Percentiles rank a stretch among this genome's conserved stretches.
Conservation (phyloP, 2,329 filamentous ascomycete species). For the Shiraia sp. region DNA sequence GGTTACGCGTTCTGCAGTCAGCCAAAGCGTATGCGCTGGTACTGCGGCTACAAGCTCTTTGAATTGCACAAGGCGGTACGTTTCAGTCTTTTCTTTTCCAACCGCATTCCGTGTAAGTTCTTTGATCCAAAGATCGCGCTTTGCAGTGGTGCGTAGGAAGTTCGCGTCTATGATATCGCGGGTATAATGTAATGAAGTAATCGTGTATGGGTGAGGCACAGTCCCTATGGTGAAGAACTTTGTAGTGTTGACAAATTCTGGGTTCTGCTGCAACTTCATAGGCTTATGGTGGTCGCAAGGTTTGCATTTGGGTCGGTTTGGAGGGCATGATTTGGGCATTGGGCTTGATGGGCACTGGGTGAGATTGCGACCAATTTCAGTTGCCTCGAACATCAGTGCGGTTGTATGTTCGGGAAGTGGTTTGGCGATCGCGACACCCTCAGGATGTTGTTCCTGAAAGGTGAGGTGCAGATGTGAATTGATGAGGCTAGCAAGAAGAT, state of each 20-base stretch:
- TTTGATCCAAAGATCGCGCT: slow-evolving; percentile 78
- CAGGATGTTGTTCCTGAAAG: slow-evolving; percentile 78
- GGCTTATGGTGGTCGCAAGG: slow-evolving; percentile 68
- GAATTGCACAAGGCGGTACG: slow-evolving; percentile 70
- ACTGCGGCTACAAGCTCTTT: slow-evolving; percentile 78
- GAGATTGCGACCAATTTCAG: slow-evolving; percentile 74
- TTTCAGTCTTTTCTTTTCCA: slow-evolving; percentile 64
- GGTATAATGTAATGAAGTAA: slow-evolving; percentile 67
- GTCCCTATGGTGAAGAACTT: slow-evolving; percentile 79
- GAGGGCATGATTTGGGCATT: slow-evolving; percentile 77
- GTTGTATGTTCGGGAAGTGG: slow-evolving; percentile 77
- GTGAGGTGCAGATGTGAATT: slow-evolving; percentile 82
- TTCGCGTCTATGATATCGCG: slow-evolving; percentile 49
- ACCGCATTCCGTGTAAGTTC: slow-evolving; percentile 72
- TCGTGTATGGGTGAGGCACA: slow-evolving; percentile 89
- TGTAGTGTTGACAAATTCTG: slow-evolving; percentile 72
- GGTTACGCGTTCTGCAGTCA: slow-evolving; percentile 68
- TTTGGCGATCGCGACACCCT: slow-evolving; percentile 80
- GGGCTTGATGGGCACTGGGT: slow-evolving; percentile 75
- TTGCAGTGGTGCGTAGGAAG: slow-evolving; percentile 60
- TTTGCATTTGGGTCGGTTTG: slow-evolving; percentile 74
- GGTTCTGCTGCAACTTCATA: slow-evolving; percentile 68
- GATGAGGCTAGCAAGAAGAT: slow-evolving; percentile 72
- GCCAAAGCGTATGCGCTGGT: slow-evolving; percentile 72
- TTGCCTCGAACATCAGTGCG: slow-evolving; percentile 69